These are phyloP conservation scores for Hyaloscypha finlandica DNA, from an alignment of 495 filamentous ascomycete species.

Conservation along the genomic window DNA sequence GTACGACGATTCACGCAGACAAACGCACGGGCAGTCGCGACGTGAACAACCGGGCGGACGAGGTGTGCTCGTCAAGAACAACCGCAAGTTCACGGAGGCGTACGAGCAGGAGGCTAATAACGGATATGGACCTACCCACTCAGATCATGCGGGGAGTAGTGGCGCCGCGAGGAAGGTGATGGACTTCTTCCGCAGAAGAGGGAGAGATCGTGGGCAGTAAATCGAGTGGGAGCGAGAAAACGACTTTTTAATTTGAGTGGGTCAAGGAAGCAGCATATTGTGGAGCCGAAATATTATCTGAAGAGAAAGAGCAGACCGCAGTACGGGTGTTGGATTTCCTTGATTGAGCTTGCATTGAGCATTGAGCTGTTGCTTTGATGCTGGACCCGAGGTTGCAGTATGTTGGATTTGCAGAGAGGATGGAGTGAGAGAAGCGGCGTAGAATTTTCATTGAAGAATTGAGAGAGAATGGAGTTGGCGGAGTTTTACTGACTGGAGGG, in stretches of 20 bases:
- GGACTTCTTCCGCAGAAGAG: slow-evolving; percentile 93
- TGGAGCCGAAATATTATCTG: no score
- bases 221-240: no score
- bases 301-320: not conserved
- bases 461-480: not conserved
- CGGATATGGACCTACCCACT: slow-evolving; percentile 46
- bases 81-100: slow-evolving; percentile 84
- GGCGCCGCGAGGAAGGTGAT: slow-evolving; percentile 90
- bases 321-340: slow-evolving; percentile 7
- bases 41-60: slow-evolving; percentile 35
- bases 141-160: slow-evolving; percentile 73
- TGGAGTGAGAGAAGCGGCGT: not conserved
- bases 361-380: no score
- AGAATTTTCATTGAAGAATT: not conserved
- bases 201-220: slow-evolving; percentile 54
- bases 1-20: slow-evolving; percentile 35
- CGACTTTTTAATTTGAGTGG: no score
- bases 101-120: slow-evolving; percentile 66
- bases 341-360: not conserved
- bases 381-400: no score
- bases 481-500: no score
- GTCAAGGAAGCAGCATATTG: no score
- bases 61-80: slow-evolving; percentile 76
- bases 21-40: slow-evolving; percentile 24
- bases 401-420: not conserved